Evolutionary conservation across 306 rosid species (phyloP).

Genomic region (Prosopis cineraria): DNA sequence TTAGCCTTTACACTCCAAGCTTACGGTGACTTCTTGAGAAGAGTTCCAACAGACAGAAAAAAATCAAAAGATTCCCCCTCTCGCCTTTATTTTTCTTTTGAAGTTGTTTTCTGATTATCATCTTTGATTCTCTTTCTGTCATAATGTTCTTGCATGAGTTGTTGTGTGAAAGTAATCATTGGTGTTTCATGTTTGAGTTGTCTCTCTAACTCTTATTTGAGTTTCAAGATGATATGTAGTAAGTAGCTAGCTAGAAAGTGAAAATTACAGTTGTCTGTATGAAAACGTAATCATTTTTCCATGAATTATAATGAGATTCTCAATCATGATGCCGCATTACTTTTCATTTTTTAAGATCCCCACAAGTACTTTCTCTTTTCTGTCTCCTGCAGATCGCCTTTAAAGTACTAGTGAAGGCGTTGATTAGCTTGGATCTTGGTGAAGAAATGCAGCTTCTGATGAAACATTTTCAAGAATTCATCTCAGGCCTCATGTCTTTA

Average conservation of each 20-base stretch:
- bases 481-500: constrained; percentile 91
- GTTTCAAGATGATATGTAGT: constrained; percentile 47
- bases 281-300: constrained; percentile 47
- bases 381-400: constrained; percentile 74
- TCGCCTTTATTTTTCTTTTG: constrained; percentile 35
- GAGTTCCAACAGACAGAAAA: constrained; percentile 35
- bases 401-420: constrained; percentile 84
- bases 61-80: constrained; percentile 48
- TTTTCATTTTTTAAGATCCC: constrained; percentile 41
- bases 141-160: constrained; percentile 30
- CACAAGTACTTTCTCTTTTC: constrained; percentile 33
- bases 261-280: constrained; percentile 44
- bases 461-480: constrained; percentile 85
- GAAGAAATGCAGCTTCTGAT: constrained; percentile 77
- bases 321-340: constrained; percentile 41
- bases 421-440: constrained; percentile 86
- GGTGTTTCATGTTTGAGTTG: constrained; percentile 42
- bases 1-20: constrained; percentile 22
- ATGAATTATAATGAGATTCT: constrained; percentile 50
- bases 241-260: constrained; percentile 32
- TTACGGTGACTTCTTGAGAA: constrained; percentile 40
- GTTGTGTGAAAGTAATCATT: constrained; percentile 33
- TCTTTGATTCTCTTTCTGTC: constrained; percentile 24
- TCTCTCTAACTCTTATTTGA: constrained; percentile 50
- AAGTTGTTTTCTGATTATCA: constrained; percentile 25